Evolutionary conservation across 148 eudicot species (phyloP), one percentile per base, ranked within the genome.

Genomic region (Pouteria glomerata): DNA sequence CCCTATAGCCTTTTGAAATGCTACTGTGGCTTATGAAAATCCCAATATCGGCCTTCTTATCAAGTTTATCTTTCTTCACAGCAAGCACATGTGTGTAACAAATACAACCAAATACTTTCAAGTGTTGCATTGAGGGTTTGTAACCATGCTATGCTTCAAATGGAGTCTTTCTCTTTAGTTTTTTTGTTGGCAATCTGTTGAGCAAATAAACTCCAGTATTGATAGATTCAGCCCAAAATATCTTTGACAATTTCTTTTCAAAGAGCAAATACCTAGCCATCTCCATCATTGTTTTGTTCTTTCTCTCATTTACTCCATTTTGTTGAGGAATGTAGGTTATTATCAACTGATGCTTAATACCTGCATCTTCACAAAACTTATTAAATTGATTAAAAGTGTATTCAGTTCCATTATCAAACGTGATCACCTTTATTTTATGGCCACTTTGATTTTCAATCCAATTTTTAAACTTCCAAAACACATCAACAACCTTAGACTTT

Each of bases 381-480:
- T 35, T 33, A 64, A 64, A 64, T 4, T 64, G 21, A 35, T 24
- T 39, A 27, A 50, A 66, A 14, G 55, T 68, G n/a, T 68, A 47
- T 24, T 68, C 71, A 13, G 33, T 50, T 30, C 71, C 31, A 51
- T 68, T 68, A 15, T 68, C 57, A 11, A 57, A 45, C 24, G 30
- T 68, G 19, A 68, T 24, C 16, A 39, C 21, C 24, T 67, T 45
- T 10, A 71, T 35, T 57, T 42, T 37, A 15, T 53, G 19, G 11
- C 48, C 47, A 42, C n/a, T 59, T 63, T 63, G 42, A 73, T 62
- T 73, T 63, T 63, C 59, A 33, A 48, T 31, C 39, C 8, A 24
- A n/a, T 58, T 27, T 23, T 63, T 73, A 48, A 73, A 73, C 29
- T 50, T 73, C 31, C 50, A 19, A 33, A 73, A 73, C 0, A 51